Conservation (phyloP, 2,329 filamentous ascomycete genomes). For the Phyllosticta paracitricarpa region DNA sequence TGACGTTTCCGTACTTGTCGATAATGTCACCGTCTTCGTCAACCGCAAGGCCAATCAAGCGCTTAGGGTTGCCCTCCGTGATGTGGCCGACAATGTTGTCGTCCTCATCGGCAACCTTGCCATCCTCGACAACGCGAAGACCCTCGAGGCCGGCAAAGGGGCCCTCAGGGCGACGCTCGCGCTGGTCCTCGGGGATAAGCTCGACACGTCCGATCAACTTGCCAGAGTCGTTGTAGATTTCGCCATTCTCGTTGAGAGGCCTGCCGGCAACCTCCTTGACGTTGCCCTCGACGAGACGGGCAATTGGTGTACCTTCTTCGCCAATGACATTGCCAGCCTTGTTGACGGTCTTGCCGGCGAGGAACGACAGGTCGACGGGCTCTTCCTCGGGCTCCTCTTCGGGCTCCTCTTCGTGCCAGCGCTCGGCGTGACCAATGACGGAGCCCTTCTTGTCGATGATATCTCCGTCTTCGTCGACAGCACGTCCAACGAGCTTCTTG, state of each 20-base stretch:
- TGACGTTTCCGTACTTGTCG: slow-evolving; percentile 51
- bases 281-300: slow-evolving; percentile 58
- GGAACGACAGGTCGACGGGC: slow-evolving; percentile 33
- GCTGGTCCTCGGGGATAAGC: slow-evolving; percentile 57
- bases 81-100: slow-evolving; percentile 44
- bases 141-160: slow-evolving; percentile 41
- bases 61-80: slow-evolving; percentile 49
- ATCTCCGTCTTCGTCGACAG: slow-evolving; percentile 43
- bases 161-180: slow-evolving; percentile 40
- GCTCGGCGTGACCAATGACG: slow-evolving; percentile 42
- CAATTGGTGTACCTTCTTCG: slow-evolving; percentile 43
- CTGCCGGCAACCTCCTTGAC: slow-evolving; percentile 53
- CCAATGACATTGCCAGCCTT: slow-evolving; percentile 42
- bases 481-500: slow-evolving; percentile 41
- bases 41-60: slow-evolving; percentile 48
- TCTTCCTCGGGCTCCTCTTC: slow-evolving; percentile 34
- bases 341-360: slow-evolving; percentile 39
- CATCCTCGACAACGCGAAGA: slow-evolving; percentile 38
- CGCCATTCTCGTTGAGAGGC: slow-evolving; percentile 62
- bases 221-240: slow-evolving; percentile 63
- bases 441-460: slow-evolving; percentile 45
- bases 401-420: slow-evolving; percentile 56
- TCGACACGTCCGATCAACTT: slow-evolving; percentile 60
- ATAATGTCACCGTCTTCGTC: slow-evolving; percentile 55
- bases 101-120: slow-evolving; percentile 41